A percentile compares a stretch with the other conserved stretches of the same genome.
These are phyloP conservation scores for Pichia sp. DNA, from an alignment of 1,139 yeast species.

Conservation along the genomic window DNA sequence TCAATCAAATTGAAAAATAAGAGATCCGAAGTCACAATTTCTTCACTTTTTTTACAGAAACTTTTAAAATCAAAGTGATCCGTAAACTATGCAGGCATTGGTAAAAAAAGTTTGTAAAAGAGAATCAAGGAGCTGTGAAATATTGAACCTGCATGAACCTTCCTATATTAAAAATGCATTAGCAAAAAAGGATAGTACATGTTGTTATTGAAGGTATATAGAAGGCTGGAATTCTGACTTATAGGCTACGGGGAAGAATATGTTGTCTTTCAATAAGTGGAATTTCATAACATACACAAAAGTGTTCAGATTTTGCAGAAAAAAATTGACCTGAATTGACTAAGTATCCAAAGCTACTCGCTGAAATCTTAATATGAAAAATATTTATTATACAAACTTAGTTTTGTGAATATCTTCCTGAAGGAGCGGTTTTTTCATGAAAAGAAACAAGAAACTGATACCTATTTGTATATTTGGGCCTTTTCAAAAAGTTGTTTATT, in stretches of 20 bases:
- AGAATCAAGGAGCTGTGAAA: not conserved
- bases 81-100: not conserved
- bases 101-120: not conserved
- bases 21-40: not conserved
- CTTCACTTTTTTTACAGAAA: not conserved
- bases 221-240: not conserved
- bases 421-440: not conserved
- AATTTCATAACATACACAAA: not conserved
- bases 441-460: not conserved
- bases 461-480: not conserved
- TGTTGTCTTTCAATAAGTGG: not conserved
- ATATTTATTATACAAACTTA: not conserved
- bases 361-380: not conserved
- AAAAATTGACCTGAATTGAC: not conserved
- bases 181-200: not conserved
- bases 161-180: not conserved
- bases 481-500: not conserved
- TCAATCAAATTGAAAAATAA: not conserved
- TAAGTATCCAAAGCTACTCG: not conserved
- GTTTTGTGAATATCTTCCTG: not conserved
- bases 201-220: not conserved
- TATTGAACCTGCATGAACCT: not conserved
- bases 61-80: not conserved
- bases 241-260: not conserved
- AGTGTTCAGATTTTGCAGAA: not conserved